Evolutionary conservation across 2,329 filamentous ascomycete genomes (phyloP).

Genomic region (Apiospora rasikravindrae): DNA sequence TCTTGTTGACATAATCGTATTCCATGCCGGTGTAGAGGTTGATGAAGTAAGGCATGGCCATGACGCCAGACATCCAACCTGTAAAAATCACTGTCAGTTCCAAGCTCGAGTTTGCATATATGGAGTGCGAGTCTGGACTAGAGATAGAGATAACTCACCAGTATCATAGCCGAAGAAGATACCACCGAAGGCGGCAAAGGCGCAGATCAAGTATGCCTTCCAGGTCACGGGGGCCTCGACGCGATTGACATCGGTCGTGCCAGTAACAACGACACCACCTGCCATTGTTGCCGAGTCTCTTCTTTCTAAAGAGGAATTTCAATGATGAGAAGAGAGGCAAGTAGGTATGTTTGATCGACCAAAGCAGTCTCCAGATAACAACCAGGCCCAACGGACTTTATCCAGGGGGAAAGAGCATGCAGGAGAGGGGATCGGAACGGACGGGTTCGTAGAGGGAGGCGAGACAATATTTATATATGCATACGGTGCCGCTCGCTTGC

Average conservation of each 20-base stretch:
- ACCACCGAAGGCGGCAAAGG: slow-evolving; percentile 41
- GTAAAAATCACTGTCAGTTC: slow-evolving; percentile 42
- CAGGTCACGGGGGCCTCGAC: slow-evolving; percentile 63
- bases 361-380: not conserved
- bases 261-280: slow-evolving; percentile 36
- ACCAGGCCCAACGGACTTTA: not conserved
- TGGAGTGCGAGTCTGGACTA: too few relatives aligned
- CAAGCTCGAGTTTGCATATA: not conserved
- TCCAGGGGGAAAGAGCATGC: not conserved
- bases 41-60: slow-evolving; percentile 48
- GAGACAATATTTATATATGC: slow-evolving; percentile 6
- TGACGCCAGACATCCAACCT: slow-evolving; percentile 59
- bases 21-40: slow-evolving; percentile 45
- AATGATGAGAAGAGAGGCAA: not conserved
- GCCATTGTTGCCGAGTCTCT: slow-evolving; percentile 32
- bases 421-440: not conserved
- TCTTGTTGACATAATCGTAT: slow-evolving; percentile 34
- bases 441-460: not conserved
- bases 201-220: slow-evolving; percentile 52
- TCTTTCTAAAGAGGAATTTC: not conserved
- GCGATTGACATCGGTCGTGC: slow-evolving; percentile 55
- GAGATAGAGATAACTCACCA: slow-evolving; percentile 29
- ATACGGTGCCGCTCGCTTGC: not conserved
- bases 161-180: slow-evolving; percentile 49
- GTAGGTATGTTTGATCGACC: not conserved